A percentile compares a stretch with the other conserved stretches of the same genome.
phyloP scores from a whole-genome alignment of 768 basidiomycete genomes.

The Pholiota microspora region DNA sequence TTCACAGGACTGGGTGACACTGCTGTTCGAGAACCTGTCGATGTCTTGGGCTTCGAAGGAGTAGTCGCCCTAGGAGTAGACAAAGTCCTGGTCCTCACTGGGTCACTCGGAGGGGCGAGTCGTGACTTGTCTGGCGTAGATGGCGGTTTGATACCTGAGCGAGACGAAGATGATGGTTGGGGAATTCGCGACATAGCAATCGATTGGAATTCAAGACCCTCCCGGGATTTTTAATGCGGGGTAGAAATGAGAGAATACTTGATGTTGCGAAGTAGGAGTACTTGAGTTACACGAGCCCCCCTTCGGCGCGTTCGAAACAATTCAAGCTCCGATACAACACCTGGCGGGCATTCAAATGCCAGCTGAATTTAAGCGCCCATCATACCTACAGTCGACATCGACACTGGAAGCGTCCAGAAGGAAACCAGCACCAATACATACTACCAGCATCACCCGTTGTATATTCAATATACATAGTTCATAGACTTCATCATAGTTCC shows the following conservation, averaged over 20 bases:
- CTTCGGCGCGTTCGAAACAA: not conserved
- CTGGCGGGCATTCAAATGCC: not conserved
- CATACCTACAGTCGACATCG: not conserved
- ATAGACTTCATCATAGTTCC: no score
- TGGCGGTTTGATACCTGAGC: slow-evolving; percentile 25
- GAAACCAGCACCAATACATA: not conserved
- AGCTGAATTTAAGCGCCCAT: not conserved
- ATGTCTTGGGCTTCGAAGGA: slow-evolving; percentile 9
- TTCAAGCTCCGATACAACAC: not conserved
- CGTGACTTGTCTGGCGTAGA: slow-evolving; percentile 26
- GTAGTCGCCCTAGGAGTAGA: slow-evolving; percentile 23
- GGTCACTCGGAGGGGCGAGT: slow-evolving; percentile 13
- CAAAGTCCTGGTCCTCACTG: slow-evolving; percentile 20
- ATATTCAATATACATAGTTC: not conserved
- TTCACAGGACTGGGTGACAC: slow-evolving; percentile 9
- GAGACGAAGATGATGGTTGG: slow-evolving; percentile 30
- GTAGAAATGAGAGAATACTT: no score
- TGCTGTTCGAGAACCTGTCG: not conserved
- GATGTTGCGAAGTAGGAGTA: no score
- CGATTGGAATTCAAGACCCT: no score
- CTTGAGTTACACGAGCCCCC: no score
- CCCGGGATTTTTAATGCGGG: no score
- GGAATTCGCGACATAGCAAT: slow-evolving; percentile 39
- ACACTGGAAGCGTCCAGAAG: not conserved
- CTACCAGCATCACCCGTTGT: not conserved